A percentile compares a stretch with the other conserved stretches of the same genome.
Conservation (phyloP, 345 rosid genomes). For the Syzygium aromaticum region DNA sequence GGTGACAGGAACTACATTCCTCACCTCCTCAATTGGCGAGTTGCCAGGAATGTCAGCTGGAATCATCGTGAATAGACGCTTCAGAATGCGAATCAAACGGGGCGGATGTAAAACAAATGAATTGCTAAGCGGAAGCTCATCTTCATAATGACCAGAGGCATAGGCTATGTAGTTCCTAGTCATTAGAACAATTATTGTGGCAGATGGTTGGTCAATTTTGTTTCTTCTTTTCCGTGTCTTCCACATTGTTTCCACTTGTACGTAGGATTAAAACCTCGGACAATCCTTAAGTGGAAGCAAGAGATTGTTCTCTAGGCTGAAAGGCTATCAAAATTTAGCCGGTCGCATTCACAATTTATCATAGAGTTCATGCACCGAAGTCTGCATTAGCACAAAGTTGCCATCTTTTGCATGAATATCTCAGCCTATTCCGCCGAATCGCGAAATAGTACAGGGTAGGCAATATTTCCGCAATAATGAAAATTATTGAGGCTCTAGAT, state of each 20-base stretch:
- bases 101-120: neutral
- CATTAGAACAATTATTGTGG: neutral
- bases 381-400: neutral
- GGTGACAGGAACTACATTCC: slow-evolving; percentile 25
- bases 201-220: neutral
- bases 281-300: neutral
- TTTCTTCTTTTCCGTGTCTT: neutral
- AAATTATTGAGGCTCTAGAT: neutral
- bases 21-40: slow-evolving; percentile 24
- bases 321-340: neutral
- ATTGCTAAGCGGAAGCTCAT: slow-evolving; percentile 1
- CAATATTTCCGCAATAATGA: neutral
- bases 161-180: neutral
- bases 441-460: neutral
- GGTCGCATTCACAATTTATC: neutral
- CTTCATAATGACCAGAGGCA: neutral
- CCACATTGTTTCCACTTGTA: neutral
- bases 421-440: neutral
- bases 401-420: neutral
- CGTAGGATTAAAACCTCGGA: neutral
- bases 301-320: neutral
- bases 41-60: slow-evolving; percentile 1
- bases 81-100: neutral
- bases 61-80: neutral
- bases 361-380: neutral